Evolutionary conservation across 176 grass and related monocot species (phyloP).

Genomic region (Lolium perenne): DNA sequence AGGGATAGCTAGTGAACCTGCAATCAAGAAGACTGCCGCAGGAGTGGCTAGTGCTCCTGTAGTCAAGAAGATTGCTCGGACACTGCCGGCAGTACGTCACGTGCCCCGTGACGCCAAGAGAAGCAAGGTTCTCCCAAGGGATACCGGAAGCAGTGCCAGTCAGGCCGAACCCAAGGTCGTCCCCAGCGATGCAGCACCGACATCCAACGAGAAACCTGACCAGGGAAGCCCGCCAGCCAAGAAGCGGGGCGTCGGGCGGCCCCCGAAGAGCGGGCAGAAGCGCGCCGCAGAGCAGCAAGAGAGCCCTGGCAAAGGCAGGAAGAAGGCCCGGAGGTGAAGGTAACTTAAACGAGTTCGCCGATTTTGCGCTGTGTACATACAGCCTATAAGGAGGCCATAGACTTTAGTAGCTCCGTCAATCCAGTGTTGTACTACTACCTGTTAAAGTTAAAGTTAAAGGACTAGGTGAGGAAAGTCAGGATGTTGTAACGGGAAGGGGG

Average conservation of each 20-base stretch:
- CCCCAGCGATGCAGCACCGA: background rate
- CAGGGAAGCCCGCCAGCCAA: conserved; percentile 34
- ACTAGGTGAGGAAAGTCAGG: conserved; percentile 24
- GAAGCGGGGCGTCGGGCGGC: conserved; percentile 48
- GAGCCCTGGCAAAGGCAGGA: conserved; percentile 44
- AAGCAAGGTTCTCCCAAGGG: conserved; percentile 41
- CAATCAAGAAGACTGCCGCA: background rate
- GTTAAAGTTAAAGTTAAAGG: conserved; percentile 38
- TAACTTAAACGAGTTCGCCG: background rate
- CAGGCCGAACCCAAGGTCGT: conserved; percentile 39
- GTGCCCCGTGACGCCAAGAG: conserved; percentile 47
- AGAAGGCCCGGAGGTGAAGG: conserved; percentile 48
- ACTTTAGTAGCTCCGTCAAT: conserved; percentile 15
- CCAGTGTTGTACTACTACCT: conserved; percentile 36
- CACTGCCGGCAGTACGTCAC: conserved; percentile 21
- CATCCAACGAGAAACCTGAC: background rate
- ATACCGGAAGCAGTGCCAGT: conserved; percentile 7
- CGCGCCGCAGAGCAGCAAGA: conserved; percentile 41
- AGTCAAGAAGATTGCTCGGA: conserved; percentile 42
- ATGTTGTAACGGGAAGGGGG: conserved; percentile 44
- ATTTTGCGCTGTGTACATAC: background rate
- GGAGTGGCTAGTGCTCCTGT: background rate
- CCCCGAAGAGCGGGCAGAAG: conserved; percentile 57
- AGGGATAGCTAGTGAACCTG: background rate
- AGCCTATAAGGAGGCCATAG: conserved; percentile 33